These are phyloP conservation scores for Aspergillus quadrilineatus DNA, from an alignment of 2,329 filamentous ascomycete genomes.

Conservation along the genomic window DNA sequence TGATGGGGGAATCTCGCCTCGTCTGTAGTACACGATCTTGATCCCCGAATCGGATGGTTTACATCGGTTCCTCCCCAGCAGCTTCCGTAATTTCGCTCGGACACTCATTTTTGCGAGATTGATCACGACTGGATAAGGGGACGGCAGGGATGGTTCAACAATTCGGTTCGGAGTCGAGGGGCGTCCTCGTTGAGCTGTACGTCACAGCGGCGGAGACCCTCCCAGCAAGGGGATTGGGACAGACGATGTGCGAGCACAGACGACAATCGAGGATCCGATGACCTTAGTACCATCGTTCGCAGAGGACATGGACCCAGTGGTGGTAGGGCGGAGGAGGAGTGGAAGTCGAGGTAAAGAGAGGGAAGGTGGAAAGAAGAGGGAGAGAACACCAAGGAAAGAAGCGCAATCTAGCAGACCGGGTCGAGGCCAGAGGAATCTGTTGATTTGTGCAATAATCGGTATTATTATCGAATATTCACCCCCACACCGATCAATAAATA, in stretches of 20 bases:
- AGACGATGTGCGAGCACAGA: conserved; percentile 35
- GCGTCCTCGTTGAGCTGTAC: conserved; percentile 14
- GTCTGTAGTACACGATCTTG: conserved; percentile 50
- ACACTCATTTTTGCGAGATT: conserved; percentile 34
- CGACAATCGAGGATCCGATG: conserved; percentile 19
- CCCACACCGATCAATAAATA: conserved; percentile 4
- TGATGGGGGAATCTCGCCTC: conserved; percentile 48
- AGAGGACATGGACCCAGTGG: conserved; percentile 3
- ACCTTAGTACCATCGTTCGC: conserved; percentile 31
- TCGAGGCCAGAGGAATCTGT: not conserved
- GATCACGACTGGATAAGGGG: conserved; percentile 1
- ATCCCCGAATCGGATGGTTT: conserved; percentile 30
- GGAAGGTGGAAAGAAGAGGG: conserved; percentile 8
- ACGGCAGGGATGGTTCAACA: conserved; percentile 1
- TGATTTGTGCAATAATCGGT: conserved; percentile 10
- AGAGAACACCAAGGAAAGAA: conserved; percentile 4
- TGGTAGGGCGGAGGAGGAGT: conserved; percentile 4
- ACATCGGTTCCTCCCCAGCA: conserved; percentile 32
- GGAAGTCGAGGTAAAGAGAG: not conserved
- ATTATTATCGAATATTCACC: conserved; percentile 4
- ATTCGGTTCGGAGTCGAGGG: conserved; percentile 1
- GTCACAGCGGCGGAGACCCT: conserved; percentile 31
- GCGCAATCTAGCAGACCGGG: conserved; percentile 1
- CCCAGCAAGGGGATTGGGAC: conserved; percentile 32
- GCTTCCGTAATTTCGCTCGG: conserved; percentile 38